Conservation (phyloP, 106 monocot species). For the Dioscorea alata region DNA sequence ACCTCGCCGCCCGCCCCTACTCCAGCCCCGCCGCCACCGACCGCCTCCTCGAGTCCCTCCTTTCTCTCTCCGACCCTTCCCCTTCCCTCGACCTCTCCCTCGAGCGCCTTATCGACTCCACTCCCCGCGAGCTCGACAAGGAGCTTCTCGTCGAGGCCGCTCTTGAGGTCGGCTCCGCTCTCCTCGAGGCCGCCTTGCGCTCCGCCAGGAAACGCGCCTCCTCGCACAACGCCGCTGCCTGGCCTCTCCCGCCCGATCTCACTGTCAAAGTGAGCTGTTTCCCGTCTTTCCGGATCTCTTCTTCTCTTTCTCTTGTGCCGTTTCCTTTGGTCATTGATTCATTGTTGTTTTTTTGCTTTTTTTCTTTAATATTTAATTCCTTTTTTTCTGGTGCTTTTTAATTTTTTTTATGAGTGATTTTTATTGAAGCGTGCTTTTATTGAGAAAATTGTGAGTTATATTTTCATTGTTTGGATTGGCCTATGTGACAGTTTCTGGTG, state of each 20-base stretch:
- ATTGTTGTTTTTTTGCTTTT: too few relatives aligned
- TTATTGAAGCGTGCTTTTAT: too few relatives aligned
- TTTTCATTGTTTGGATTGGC: too few relatives aligned
- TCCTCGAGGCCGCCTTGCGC: background rate
- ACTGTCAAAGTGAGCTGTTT: background rate
- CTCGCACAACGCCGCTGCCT: background rate
- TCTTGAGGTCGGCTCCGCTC: background rate
- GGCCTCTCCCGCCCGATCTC: background rate
- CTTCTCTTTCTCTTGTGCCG: background rate
- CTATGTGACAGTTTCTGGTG: too few relatives aligned
- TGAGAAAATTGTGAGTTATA: too few relatives aligned
- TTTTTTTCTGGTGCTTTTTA: too few relatives aligned
- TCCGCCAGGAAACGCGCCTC: background rate
- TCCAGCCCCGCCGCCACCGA: background rate
- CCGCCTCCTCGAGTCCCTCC: background rate
- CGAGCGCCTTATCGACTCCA: background rate
- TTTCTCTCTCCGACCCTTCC: background rate
- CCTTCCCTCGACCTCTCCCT: background rate
- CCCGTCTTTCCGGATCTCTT: background rate
- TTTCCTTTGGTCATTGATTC: background rate
- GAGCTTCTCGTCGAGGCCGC: background rate
- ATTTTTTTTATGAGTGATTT: too few relatives aligned
- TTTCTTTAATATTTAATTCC: too few relatives aligned
- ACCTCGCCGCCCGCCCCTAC: background rate
- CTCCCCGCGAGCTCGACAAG: background rate